These are phyloP conservation scores for Pichia occidentalis DNA, from an alignment of 805 yeast species.

Conservation along the genomic window DNA sequence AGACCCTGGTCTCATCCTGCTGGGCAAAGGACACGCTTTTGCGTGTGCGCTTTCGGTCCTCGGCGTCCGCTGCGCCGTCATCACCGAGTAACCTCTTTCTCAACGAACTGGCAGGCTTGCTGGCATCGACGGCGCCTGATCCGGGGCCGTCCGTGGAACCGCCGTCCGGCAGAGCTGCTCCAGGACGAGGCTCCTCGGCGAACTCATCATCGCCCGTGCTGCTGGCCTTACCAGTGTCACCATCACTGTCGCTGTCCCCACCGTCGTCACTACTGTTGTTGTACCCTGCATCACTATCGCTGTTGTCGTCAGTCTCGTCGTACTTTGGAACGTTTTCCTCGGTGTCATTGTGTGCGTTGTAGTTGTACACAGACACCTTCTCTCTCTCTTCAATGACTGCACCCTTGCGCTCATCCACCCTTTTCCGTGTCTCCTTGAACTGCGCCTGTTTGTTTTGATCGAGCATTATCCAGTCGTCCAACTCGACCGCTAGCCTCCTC, in stretches of 20 bases:
- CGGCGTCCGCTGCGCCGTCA: not conserved
- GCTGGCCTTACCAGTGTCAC: too few species aligned
- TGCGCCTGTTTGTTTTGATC: constrained; percentile 9
- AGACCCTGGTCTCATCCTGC: constrained; percentile 6
- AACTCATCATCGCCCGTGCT: too few species aligned
- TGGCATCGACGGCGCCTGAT: too few species aligned
- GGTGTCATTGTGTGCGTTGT: constrained; percentile 9
- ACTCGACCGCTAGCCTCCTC: constrained; percentile 23
- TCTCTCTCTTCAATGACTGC: constrained; percentile 4
- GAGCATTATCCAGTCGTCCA: constrained; percentile 28
- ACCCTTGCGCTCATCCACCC: constrained; percentile 4
- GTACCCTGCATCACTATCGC: constrained; percentile 6
- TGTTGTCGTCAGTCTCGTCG: constrained; percentile 5
- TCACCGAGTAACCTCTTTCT: not conserved
- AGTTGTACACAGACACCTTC: constrained; percentile 6
- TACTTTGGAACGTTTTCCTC: constrained; percentile 18
- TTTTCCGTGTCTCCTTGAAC: not conserved
- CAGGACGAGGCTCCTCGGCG: too few species aligned
- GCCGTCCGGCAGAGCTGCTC: too few species aligned
- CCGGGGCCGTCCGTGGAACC: too few species aligned
- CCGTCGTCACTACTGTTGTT: not conserved
- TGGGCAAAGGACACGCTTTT: constrained; percentile 6
- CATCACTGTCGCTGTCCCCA: not conserved
- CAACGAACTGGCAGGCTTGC: not conserved
- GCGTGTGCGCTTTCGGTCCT: not conserved